Evolutionary conservation across 2,329 filamentous ascomycete species (phyloP), one percentile per base, ranked within the genome.

Genomic region (Aureobasidium pullulans): DNA sequence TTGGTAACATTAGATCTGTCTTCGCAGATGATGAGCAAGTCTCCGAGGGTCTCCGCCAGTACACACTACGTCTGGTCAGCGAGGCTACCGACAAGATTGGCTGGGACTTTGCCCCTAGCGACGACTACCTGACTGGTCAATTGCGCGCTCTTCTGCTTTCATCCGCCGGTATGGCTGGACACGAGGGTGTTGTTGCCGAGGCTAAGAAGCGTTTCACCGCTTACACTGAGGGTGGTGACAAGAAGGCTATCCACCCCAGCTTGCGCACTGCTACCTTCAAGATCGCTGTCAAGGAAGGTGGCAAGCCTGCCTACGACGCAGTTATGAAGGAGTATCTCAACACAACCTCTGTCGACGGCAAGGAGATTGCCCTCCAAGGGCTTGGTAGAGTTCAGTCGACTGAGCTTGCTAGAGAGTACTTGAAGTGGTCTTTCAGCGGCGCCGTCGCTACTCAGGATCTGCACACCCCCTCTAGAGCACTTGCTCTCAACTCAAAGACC

Each of bases 261-360:
- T 82, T 97, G 47, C 88, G 93, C 60, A 80, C 82, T 31, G 84
- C 90, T 1, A 83, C 96, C 61, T 97, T 91, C 79, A 85, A 86
- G 61, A 86, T 91, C 37, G 87, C 85, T 29, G 81, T 96, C 61
- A 86, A 85, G 64, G 84, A 92, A 64, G 85, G 90, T 6, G 84
- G 84, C 7, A 81, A 82, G 56, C 78, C 84, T 15, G 89, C 90
- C 57, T 87, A 84, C 65, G 81, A 88, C 31, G 81, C 86, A 7
- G 81, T 99, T 58, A 90, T 93, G 77, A 84, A 90, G 58, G 92
- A 96, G 71, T 97, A 90, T 81, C 81, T 84, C 63, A 85, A 79
- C 53, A 94, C 90, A 11, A 87, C 87, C 56, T 90, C 91, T 7
- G 86, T 96, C 39, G 94, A 97, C 68, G 92, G 91, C 67, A 95